Percentiles rank a stretch among this genome's conserved stretches.
These are phyloP conservation scores for Ascosphaera acerosa DNA, from an alignment of 2,329 filamentous ascomycete genomes.

Conservation along the genomic window DNA sequence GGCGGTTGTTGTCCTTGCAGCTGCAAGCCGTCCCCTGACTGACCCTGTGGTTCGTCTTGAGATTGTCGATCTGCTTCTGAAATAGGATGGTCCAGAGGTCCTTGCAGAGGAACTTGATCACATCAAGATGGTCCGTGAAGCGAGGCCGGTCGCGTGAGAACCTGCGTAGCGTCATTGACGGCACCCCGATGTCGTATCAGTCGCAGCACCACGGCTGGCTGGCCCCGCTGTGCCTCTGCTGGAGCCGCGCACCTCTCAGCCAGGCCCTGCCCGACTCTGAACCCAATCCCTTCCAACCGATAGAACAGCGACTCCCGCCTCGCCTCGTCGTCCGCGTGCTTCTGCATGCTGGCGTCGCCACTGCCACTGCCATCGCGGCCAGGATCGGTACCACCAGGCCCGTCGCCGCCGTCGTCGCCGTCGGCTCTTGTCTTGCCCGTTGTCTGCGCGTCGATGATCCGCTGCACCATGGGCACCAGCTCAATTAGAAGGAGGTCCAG, in stretches of 20 bases:
- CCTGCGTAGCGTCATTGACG: conserved; percentile 6
- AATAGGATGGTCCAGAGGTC: conserved; percentile 91
- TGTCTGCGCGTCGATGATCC: conserved; percentile 34
- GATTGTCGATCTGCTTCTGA: conserved; percentile 90
- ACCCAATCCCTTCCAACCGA: conserved; percentile 60
- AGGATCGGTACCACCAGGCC: conserved; percentile 5
- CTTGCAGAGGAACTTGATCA: conserved; percentile 60
- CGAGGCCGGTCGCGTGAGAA: conserved; percentile 43
- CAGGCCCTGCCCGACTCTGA: conserved; percentile 74
- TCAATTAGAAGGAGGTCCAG: conserved; percentile 92
- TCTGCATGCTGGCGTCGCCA: no score
- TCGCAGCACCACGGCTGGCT: no score
- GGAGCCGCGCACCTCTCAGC: conserved; percentile 44
- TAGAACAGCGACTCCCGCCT: conserved; percentile 65
- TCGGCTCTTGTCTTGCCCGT: conserved; percentile 8
- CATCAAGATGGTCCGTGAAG: conserved; percentile 22
- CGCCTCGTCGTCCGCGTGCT: conserved; percentile 33
- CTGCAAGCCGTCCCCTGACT: conserved; percentile 10
- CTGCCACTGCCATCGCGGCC: no score
- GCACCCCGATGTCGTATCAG: no score
- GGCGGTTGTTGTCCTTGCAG: no score
- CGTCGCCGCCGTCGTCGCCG: conserved; percentile 4
- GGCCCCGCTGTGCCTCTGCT: no score
- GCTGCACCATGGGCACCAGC: conserved; percentile 79
- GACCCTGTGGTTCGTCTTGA: conserved; percentile 91